Evolutionary conservation across 768 basidiomycete species (phyloP).

Genomic region (Melanogaster broomeanus): DNA sequence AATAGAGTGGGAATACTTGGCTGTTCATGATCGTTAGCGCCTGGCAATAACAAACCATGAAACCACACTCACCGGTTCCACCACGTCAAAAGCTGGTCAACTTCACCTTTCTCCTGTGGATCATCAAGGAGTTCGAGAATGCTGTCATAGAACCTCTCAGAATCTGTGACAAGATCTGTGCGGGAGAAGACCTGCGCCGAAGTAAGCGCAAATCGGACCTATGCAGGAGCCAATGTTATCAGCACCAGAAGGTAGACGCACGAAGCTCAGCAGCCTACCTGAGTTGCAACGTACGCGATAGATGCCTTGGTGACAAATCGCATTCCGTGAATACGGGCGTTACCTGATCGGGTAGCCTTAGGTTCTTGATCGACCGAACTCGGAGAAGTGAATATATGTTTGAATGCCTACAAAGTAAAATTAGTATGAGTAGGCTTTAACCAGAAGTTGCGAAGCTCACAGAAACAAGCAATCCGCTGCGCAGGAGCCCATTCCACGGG

Average conservation of each 20-base stretch:
- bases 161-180: conserved; percentile 22
- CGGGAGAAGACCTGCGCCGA: conserved; percentile 16
- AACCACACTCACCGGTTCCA: conserved; percentile 16
- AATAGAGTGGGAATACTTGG: conserved; percentile 8
- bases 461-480: conserved; percentile 22
- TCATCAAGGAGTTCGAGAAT: conserved; percentile 22
- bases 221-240: neutral
- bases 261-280: conserved; percentile 4
- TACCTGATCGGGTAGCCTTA: conserved; percentile 27
- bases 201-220: conserved; percentile 18
- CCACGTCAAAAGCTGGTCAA: conserved; percentile 14
- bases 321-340: conserved; percentile 20
- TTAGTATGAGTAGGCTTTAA: neutral
- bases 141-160: conserved; percentile 23
- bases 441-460: conserved; percentile 6
- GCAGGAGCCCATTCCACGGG: conserved; percentile 22
- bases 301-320: conserved; percentile 12
- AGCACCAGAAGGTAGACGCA: neutral
- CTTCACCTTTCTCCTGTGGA: conserved; percentile 19
- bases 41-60: neutral
- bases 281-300: conserved; percentile 22
- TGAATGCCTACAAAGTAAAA: conserved; percentile 19
- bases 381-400: conserved; percentile 33
- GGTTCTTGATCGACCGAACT: conserved; percentile 29
- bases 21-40: neutral